Conservation (phyloP, 495 filamentous ascomycete species). For the Penicillium coffeae region DNA sequence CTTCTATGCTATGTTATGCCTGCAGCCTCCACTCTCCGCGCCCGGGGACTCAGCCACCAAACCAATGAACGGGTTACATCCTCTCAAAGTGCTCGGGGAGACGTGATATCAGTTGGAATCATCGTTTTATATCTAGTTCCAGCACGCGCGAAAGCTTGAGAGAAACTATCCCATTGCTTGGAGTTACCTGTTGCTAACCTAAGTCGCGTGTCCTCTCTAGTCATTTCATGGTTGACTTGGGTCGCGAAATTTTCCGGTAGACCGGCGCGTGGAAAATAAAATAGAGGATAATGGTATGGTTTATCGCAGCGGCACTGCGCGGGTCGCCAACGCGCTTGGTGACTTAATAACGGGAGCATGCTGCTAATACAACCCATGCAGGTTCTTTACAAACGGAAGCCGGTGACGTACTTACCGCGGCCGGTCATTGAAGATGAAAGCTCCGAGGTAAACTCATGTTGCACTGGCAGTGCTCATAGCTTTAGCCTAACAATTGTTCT, state of each 20-base stretch:
- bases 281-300: conserved; percentile 39
- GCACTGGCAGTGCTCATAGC: not conserved
- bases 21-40: not conserved
- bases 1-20: not conserved
- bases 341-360: conserved; percentile 1
- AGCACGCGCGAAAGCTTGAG: not conserved
- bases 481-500: not conserved
- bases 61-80: not conserved
- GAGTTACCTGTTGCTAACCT: conserved; percentile 7
- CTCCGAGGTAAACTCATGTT: conserved; percentile 57
- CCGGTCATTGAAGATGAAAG: conserved; percentile 75
- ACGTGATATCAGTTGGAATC: not conserved
- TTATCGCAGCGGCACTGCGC: not conserved
- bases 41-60: not conserved
- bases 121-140: not conserved
- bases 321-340: conserved; percentile 2
- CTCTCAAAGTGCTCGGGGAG: not conserved
- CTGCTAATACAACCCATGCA: conserved; percentile 35
- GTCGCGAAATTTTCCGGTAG: conserved; percentile 23
- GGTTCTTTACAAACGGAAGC: conserved; percentile 96
- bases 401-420: conserved; percentile 74
- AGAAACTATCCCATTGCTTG: not conserved
- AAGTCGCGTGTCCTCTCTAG: conserved; percentile 20
- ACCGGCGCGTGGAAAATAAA: conserved; percentile 23
- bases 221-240: conserved; percentile 19